A percentile compares a stretch with the other conserved stretches of the same genome.
Evolutionary conservation across 192 early-diverging fungal genomes (phyloP).

Genomic region (Spizellomyces punctatus): DNA sequence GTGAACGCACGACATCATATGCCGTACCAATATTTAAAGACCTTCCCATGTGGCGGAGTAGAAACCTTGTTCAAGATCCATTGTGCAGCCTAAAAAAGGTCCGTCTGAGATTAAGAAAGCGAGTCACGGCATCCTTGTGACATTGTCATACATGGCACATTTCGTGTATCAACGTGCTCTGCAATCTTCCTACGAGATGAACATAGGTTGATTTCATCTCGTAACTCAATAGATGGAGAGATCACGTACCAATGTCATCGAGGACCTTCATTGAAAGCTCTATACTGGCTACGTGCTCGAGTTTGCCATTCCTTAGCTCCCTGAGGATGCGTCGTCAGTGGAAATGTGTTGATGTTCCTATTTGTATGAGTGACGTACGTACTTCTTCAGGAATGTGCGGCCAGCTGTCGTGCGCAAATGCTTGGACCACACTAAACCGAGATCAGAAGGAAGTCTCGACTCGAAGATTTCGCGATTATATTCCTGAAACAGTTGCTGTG

Average conservation of each 20-base stretch:
- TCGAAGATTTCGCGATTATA: conserved; percentile 35
- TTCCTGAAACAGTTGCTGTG: conserved; percentile 25
- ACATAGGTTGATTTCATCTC: not conserved
- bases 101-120: not conserved
- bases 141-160: conserved; percentile 34
- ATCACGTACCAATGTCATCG: conserved; percentile 33
- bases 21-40: conserved; percentile 41
- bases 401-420: conserved; percentile 31
- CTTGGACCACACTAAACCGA: conserved; percentile 30
- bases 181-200: conserved; percentile 31
- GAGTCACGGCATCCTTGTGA: not conserved
- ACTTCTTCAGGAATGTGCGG: conserved; percentile 29
- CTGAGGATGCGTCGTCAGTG: not conserved
- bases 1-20: conserved; percentile 2
- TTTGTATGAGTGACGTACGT: not conserved
- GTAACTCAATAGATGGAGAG: not conserved
- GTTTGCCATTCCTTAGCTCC: conserved; percentile 18
- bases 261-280: conserved; percentile 46
- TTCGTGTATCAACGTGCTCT: conserved; percentile 43
- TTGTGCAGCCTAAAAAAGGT: conserved; percentile 14
- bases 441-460: conserved; percentile 18
- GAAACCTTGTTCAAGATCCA: conserved; percentile 34
- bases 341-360: not conserved
- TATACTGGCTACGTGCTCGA: conserved; percentile 27
- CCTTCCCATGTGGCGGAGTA: conserved; percentile 40